Evolutionary conservation across 1,139 yeast species (phyloP).

Genomic region (Taphrina communis): DNA sequence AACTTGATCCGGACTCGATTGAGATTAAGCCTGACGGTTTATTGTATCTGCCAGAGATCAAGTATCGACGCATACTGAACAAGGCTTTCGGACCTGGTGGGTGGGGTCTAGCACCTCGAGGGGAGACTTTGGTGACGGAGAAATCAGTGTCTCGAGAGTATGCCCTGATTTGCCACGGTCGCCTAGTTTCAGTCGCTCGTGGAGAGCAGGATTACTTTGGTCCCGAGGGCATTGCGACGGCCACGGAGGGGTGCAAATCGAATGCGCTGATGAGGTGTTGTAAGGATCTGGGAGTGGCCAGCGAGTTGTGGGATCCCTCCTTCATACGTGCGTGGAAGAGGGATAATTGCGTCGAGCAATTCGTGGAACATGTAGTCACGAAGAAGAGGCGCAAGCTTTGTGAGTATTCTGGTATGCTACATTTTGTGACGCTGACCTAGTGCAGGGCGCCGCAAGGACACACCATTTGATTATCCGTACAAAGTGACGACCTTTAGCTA

Average conservation of each 20-base stretch:
- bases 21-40: slow-evolving; percentile 97
- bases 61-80: slow-evolving; percentile 85
- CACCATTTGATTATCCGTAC: slow-evolving; percentile 78
- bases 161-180: slow-evolving; percentile 82
- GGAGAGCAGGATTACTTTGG: slow-evolving; percentile 95
- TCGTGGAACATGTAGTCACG: slow-evolving; percentile 81
- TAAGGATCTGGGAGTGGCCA: slow-evolving; percentile 93
- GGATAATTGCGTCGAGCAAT: slow-evolving; percentile 76
- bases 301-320: slow-evolving; percentile 95
- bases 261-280: slow-evolving; percentile 98
- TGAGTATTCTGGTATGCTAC: slow-evolving; percentile 57
- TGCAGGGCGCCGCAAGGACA: slow-evolving; percentile 76
- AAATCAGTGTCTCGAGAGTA: slow-evolving; percentile 81
- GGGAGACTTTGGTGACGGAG: slow-evolving; percentile 75
- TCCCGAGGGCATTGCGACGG: slow-evolving; percentile 88
- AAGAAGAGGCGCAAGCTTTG: slow-evolving; percentile 85
- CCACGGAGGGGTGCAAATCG: slow-evolving; percentile 95
- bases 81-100: slow-evolving; percentile 98
- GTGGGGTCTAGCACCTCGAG: slow-evolving; percentile 96
- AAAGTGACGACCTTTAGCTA: slow-evolving; percentile 51
- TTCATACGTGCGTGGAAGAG: slow-evolving; percentile 82
- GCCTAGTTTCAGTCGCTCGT: slow-evolving; percentile 87
- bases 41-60: slow-evolving; percentile 88
- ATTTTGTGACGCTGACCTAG: not conserved
- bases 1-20: slow-evolving; percentile 70